These are phyloP conservation scores for Corylus avellana DNA, from an alignment of 306 rosid genomes.

Conservation along the genomic window DNA sequence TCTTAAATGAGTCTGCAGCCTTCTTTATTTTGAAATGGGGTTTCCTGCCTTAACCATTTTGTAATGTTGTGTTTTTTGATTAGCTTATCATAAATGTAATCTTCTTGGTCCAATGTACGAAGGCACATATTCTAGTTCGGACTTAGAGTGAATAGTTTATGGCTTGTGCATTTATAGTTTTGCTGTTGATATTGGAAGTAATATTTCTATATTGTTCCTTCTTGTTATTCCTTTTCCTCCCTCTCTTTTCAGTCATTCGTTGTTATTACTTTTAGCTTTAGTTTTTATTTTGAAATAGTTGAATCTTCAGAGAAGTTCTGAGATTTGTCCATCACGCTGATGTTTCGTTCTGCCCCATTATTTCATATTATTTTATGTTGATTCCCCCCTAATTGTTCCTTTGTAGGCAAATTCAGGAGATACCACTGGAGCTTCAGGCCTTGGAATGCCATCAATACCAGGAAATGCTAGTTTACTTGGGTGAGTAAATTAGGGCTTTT, in stretches of 20 bases:
- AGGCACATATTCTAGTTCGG: background rate
- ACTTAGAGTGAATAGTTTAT: background rate
- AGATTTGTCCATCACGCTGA: slow-evolving; percentile 18
- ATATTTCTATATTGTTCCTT: background rate
- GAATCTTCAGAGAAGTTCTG: slow-evolving; percentile 1
- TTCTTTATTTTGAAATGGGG: background rate
- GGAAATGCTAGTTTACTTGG: slow-evolving; percentile 95
- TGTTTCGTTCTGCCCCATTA: slow-evolving; percentile 2
- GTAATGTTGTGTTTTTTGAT: background rate
- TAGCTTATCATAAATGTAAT: background rate
- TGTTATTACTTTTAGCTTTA: background rate
- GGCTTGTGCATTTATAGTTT: background rate
- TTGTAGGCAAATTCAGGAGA: slow-evolving; percentile 72
- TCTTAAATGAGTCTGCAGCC: background rate
- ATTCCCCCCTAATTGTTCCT: slow-evolving; percentile 18
- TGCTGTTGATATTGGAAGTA: background rate
- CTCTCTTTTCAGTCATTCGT: background rate
- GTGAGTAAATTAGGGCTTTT: slow-evolving; percentile 47
- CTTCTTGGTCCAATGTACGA: background rate
- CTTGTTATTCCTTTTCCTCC: background rate
- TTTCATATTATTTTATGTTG: slow-evolving; percentile 27
- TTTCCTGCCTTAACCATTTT: background rate
- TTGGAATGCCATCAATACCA: slow-evolving; percentile 59
- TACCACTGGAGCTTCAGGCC: slow-evolving; percentile 43
- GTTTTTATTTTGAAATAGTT: background rate